Base-by-base conservation (phyloP, 495 filamentous ascomycete species). In the Rhypophila decipiens region DNA sequence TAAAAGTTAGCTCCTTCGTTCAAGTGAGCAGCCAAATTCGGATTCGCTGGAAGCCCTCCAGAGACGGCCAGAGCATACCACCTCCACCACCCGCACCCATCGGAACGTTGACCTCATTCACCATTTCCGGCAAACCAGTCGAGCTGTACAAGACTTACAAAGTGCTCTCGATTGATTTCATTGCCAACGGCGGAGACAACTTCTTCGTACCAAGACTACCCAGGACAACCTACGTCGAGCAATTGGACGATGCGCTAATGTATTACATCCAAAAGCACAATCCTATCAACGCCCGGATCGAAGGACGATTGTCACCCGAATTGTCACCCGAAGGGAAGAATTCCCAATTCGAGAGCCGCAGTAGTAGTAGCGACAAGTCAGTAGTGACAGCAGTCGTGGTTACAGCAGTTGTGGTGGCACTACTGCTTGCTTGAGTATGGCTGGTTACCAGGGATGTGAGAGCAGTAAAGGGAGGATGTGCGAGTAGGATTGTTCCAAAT, bases 131-230 rank as follows among this genome's bases (percentile, higher is more conserved):
- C 19, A 46, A 64, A 38, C 51, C 58, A 4, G 56, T 77, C 5
- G 69, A 74, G 21, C 9, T 48, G 8, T 41, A 36, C 0, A 54
- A 52, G 15, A 49, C 66, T 34, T 81, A 82, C 56, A 70, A 59
- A 8, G 52, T 81, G 5, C 71, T 76, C 13, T 79, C 76, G 2
- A 52, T 76, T 2, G 78, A 80, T 55, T 82, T 81, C 42, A 22
- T 82, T 3, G 72, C 76, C 0, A 61, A 59, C 0, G 76, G 77
- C 7, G 79, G 77, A 10, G 78, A 82, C 45, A 80, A 80, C 46
- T 72, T 76, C 46, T 61, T 77, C 46, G 47, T 55, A 7, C 57
- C 64, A 12, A 23, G 63, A 0, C 52, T 56, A 21, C 49, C 59
- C 21, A 63, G 63, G 22, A 46, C 71, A 7, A 64, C 70, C 11